Conservation (phyloP, 768 basidiomycete species). For the Naematelia encephala region DNA sequence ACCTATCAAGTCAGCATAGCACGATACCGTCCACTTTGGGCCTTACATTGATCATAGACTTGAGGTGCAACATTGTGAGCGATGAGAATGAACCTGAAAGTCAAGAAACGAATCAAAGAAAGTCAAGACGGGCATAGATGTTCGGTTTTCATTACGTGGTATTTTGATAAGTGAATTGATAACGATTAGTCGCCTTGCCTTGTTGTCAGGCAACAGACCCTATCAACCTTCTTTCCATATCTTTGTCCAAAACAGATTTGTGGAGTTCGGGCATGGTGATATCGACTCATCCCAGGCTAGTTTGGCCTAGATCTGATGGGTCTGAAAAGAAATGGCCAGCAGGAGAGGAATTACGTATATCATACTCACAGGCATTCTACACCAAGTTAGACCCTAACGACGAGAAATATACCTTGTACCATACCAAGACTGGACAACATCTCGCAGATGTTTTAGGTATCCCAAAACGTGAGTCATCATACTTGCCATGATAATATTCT, state of each 20-base stretch:
- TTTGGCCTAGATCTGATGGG: constrained; percentile 39
- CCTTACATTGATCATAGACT: constrained; percentile 78
- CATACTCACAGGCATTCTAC: constrained; percentile 8
- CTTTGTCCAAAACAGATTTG: too few relatives aligned
- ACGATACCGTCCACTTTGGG: not conserved
- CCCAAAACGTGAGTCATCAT: not conserved
- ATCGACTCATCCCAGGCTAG: constrained; percentile 22
- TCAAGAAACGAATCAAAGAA: too few relatives aligned
- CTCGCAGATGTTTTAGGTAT: constrained; percentile 19
- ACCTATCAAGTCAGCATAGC: constrained; percentile 56
- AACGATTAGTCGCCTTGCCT: too few relatives aligned
- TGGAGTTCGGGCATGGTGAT: not conserved
- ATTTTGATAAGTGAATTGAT: not conserved
- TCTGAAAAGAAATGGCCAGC: constrained; percentile 20
- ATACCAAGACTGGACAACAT: constrained; percentile 26
- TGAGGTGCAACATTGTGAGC: constrained; percentile 88
- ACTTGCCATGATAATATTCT: not conserved
- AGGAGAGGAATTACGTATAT: constrained; percentile 7
- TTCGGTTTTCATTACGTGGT: not conserved
- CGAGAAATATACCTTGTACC: constrained; percentile 29
- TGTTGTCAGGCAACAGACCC: too few relatives aligned
- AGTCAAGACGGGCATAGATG: too few relatives aligned
- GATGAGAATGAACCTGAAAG: too few relatives aligned
- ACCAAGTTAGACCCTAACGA: constrained; percentile 13
- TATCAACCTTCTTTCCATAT: too few relatives aligned